Evolutionary conservation across 805 yeast genomes (phyloP), one percentile per base, ranked within the genome.

Genomic region (Saturnispora serradocipensis): DNA sequence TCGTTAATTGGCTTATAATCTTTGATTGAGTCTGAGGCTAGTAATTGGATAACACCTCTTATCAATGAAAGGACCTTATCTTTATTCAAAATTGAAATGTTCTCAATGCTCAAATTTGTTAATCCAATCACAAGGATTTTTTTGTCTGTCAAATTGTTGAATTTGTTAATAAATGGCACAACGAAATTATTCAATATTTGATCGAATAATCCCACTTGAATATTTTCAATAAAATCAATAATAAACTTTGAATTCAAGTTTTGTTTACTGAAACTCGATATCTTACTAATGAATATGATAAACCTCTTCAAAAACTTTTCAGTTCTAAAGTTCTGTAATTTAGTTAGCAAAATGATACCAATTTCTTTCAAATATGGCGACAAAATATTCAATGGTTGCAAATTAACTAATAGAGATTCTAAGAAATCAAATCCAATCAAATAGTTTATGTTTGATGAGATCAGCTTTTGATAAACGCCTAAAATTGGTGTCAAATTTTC

Each of bases 391-490:
- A 80, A 59, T 5, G 87, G 82, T 38, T 38, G 42, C 44, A 88
- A 68, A 53, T 74, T 67, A 43, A 79, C 61, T 43, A 91, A 66
- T 46, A 93, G 82, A 3, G 76, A 70, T 63, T 86, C 90, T 44
- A 93, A 68, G 43, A 93, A 70, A 52, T 93, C 98, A 66, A 93
- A 85, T 2, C 97, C 98, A 60, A 80, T 76, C 38, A 69, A 69
- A 60, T 93, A 98, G 60, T 88, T 84, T 15, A 81, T 76, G 58
- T 84, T 86, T 0, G 97, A 88, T 1, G 97, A 81, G 48, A 93
- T 80, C 57, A 93, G 72, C 65, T 90, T 88, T 70, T 95, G 99
- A 73, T 88, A 95, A n/a, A 93, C 96, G 39, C 99, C 99, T 40
- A 93, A 72, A 30, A 93, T 77, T 3, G 97, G 96, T 35, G 86